These are phyloP conservation scores for Solanum commersonii DNA, from an alignment of 257 asterid genomes.

Conservation along the genomic window DNA sequence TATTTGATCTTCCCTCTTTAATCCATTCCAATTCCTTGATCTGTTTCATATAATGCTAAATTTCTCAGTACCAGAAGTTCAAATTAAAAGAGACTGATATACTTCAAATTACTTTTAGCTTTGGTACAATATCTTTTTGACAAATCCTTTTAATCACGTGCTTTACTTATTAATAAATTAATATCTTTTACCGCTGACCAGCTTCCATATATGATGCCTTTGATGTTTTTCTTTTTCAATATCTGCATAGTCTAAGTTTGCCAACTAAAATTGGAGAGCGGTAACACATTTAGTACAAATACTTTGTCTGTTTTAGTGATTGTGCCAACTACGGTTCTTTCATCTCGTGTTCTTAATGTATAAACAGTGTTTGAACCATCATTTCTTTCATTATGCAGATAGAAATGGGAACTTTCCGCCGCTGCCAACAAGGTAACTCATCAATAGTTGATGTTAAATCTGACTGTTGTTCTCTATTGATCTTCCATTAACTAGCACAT, in stretches of 20 bases:
- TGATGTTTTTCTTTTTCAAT: not conserved
- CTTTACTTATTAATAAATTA: not conserved
- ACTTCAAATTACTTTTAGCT: not conserved
- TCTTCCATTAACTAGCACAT: not conserved
- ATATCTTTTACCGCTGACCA: not conserved
- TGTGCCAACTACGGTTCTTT: not conserved
- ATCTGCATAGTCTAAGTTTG: not conserved
- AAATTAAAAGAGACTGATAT: not conserved
- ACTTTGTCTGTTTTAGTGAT: not conserved
- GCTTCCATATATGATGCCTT: not conserved
- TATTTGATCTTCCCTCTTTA: not conserved
- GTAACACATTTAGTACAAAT: not conserved
- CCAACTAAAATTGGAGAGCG: not conserved
- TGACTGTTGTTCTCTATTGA: not conserved
- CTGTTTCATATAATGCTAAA: not conserved
- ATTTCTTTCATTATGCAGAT: constrained; percentile 37
- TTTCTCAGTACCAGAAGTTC: not conserved
- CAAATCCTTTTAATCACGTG: not conserved
- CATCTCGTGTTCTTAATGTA: not conserved
- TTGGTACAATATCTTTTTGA: not conserved
- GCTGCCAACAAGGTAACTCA: constrained; percentile 36
- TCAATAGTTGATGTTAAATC: not conserved
- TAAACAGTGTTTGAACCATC: not conserved
- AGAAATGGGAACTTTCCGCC: constrained; percentile 40
- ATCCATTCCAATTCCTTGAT: not conserved